Evolutionary conservation across 2,329 filamentous ascomycete genomes (phyloP).

Genomic region (Madurella fahalii): DNA sequence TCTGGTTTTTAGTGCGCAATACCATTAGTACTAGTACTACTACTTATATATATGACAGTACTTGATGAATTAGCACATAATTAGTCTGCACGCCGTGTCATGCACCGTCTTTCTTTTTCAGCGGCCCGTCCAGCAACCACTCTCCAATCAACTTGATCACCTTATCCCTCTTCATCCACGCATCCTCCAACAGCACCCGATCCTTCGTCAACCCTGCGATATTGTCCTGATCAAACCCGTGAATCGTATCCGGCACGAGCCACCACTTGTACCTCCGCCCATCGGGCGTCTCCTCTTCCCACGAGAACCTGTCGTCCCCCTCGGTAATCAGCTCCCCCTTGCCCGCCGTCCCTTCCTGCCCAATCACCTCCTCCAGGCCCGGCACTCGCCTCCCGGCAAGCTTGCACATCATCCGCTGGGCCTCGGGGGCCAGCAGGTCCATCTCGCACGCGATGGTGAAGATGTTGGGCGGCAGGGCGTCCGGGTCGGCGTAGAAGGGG

Average conservation of each 20-base stretch:
- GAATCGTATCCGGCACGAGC: constrained; percentile 31
- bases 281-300: constrained; percentile 20
- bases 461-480: constrained; percentile 38
- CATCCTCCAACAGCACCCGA: constrained; percentile 24
- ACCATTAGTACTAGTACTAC: too few species aligned
- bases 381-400: constrained; percentile 33
- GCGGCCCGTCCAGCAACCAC: constrained; percentile 25
- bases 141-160: constrained; percentile 26
- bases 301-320: constrained; percentile 30
- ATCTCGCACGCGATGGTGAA: constrained; percentile 43
- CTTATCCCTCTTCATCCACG: constrained; percentile 26
- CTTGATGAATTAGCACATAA: too few species aligned
- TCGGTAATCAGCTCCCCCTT: constrained; percentile 24
- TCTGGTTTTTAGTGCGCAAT: too few species aligned
- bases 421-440: constrained; percentile 44
- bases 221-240: constrained; percentile 30
- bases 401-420: constrained; percentile 35
- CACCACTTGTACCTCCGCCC: constrained; percentile 29
- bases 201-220: constrained; percentile 21
- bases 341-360: constrained; percentile 24
- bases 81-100: too few species aligned
- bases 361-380: constrained; percentile 27
- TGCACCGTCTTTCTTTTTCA: neutral
- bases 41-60: too few species aligned
- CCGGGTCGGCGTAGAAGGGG: constrained; percentile 32